Percentiles rank a stretch among this genome's conserved stretches.
These are phyloP conservation scores for Dunaliella primolecta DNA, from an alignment of 139 green algal genomes.

Conservation along the genomic window DNA sequence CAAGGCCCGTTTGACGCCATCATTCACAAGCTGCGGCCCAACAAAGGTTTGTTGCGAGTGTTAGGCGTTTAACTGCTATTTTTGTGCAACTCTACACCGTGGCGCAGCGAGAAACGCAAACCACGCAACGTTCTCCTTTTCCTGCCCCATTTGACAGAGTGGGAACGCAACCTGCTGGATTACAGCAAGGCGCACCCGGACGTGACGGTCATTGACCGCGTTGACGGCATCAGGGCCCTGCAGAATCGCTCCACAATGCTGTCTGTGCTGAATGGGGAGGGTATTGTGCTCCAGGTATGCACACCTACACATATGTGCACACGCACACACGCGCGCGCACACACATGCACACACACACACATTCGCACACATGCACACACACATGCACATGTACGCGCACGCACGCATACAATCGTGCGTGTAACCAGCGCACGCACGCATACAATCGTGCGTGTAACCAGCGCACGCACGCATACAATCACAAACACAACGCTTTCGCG, in stretches of 20 bases:
- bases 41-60: slow-evolving; percentile 45
- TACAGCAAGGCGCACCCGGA: slow-evolving; percentile 57
- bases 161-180: slow-evolving; percentile 51
- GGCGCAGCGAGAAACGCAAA: background rate
- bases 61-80: too few species aligned
- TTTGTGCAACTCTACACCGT: background rate
- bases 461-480: background rate
- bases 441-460: background rate
- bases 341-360: background rate
- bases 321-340: background rate
- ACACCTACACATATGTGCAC: background rate
- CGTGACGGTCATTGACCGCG: slow-evolving; percentile 54
- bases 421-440: background rate
- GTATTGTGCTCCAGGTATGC: slow-evolving; percentile 12
- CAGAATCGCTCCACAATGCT: slow-evolving; percentile 66
- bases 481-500: background rate
- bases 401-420: background rate
- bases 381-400: background rate
- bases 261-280: slow-evolving; percentile 30
- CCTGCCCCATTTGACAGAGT: slow-evolving; percentile 52
- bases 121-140: too few species aligned
- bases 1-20: slow-evolving; percentile 70
- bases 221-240: slow-evolving; percentile 50
- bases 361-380: background rate
- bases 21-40: slow-evolving; percentile 70